Percentiles rank a stretch among this genome's conserved stretches.
These are phyloP conservation scores for Beta macrorhiza DNA, from an alignment of 179 eudicot species.

Conservation along the genomic window DNA sequence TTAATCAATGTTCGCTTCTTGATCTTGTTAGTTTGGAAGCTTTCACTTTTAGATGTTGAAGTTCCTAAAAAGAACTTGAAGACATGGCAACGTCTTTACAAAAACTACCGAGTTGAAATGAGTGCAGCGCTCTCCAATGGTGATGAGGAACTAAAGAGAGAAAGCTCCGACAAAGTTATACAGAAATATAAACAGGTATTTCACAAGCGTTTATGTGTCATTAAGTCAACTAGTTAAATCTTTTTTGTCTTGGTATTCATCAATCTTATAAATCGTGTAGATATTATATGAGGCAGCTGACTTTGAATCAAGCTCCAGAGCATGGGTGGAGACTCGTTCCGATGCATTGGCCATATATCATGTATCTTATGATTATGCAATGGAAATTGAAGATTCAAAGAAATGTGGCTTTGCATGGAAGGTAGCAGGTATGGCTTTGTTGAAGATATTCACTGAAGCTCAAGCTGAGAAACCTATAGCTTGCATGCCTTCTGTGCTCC, in stretches of 20 bases:
- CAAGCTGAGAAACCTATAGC: constrained; percentile 29
- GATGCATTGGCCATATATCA: constrained; percentile 67
- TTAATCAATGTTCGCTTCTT: not conserved
- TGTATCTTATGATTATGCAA: constrained; percentile 49
- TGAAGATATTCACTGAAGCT: constrained; percentile 27
- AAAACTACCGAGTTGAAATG: constrained; percentile 4
- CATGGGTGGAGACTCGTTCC: constrained; percentile 32
- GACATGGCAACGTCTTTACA: constrained; percentile 10
- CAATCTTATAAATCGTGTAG: constrained; percentile 8
- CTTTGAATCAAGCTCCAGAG: constrained; percentile 44
- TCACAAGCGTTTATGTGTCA: not conserved
- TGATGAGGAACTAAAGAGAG: constrained; percentile 13
- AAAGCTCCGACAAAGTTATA: constrained; percentile 33
- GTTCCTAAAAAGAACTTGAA: constrained; percentile 1
- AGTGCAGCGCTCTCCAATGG: not conserved
- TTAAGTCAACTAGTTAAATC: not conserved
- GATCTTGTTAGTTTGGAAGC: constrained; percentile 17
- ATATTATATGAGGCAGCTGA: constrained; percentile 52
- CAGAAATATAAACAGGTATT: constrained; percentile 61
- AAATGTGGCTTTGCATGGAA: constrained; percentile 70
- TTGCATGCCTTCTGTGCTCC: constrained; percentile 27
- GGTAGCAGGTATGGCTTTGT: constrained; percentile 59
- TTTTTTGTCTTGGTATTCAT: not conserved
- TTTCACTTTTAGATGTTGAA: constrained; percentile 6
- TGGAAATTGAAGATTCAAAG: not conserved